Base-by-base conservation (phyloP, 306 rosid species). In the Carpinus fangiana region DNA sequence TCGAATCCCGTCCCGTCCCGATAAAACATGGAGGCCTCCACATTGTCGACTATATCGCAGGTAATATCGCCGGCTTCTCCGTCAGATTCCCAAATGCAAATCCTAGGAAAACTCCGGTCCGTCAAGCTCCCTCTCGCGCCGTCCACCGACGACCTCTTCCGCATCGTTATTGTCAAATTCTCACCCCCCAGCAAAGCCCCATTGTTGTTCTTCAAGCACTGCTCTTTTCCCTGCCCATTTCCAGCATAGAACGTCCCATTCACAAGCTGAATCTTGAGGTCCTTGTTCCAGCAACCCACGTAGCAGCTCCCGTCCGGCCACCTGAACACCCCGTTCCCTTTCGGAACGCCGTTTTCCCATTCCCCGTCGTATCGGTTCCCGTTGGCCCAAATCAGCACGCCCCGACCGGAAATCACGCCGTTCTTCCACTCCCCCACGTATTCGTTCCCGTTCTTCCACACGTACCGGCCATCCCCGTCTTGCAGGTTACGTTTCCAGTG, bases 11-110 rank as follows among this genome's bases (percentile, higher is more conserved):
- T 57, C 7, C 85, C 86, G 45, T 83, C 81, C 14, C 84, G 71
- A 73, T 84, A 89, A 50, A 96, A 81, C 92, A 93, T 79, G 0
- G 97, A 89, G 0, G 99, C 99, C 75, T 96, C 98, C 76, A 89
- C 94, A 84, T 91, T 93, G 75, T 96, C 98, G 14, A 96, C 70
- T 14, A 96, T 93, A 76, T 96, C 99, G 73, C 98, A 96, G 3
- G 98, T 93, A 56, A 96, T 96, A 76, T 96, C 99, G 55, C 99
- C 99, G 0, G 92, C 97, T 60, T 96, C 99, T 0, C 99, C 98
- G 45, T 96, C 97, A 0, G 92, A 88, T 84, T 96, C 98, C 99
- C 99, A 96, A 4, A 96, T 96, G 41, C 98, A 96, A 83, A 96
- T 93, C 88, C 92, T 83, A 0, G 91, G 92, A 65, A 94, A 96